A percentile compares a stretch with the other conserved stretches of the same genome.
phyloP scores from a whole-genome alignment of 2,329 filamentous ascomycete genomes.

The Pestalotiopsis fici region DNA sequence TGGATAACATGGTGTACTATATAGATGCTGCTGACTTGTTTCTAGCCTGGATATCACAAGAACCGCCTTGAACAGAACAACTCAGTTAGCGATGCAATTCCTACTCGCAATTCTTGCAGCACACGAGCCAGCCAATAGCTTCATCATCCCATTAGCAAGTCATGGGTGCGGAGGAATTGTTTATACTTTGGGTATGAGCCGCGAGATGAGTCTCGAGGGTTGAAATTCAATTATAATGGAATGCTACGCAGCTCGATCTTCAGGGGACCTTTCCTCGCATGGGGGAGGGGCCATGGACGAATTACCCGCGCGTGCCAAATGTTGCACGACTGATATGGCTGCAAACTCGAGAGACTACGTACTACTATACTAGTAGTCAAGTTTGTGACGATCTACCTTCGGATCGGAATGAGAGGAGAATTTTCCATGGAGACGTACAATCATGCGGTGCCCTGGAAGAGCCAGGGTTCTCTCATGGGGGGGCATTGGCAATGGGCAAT shows the following conservation, averaged over 20 bases:
- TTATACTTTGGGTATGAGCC: not conserved
- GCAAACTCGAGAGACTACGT: no score
- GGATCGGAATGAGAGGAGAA: not conserved
- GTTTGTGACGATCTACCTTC: not conserved
- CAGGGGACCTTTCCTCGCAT: not conserved
- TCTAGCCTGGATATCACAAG: not conserved
- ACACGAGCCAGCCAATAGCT: not conserved
- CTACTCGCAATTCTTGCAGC: no score
- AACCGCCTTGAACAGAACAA: not conserved
- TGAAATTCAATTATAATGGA: not conserved
- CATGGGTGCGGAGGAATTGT: not conserved
- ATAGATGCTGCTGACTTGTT: not conserved
- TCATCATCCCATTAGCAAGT: not conserved
- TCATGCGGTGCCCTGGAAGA: not conserved
- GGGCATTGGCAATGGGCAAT: not conserved
- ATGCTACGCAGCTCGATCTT: not conserved
- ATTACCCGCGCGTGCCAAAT: not conserved
- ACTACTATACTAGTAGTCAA: not conserved
- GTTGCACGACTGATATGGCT: not conserved
- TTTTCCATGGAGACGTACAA: not conserved
- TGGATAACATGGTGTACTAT: not conserved
- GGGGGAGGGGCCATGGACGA: not conserved
- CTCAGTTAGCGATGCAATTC: not conserved
- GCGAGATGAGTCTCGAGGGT: not conserved
- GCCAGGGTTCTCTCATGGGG: not conserved